Conservation (phyloP, 2,329 filamentous ascomycete species). For the Pestalotiopsis sp. region DNA sequence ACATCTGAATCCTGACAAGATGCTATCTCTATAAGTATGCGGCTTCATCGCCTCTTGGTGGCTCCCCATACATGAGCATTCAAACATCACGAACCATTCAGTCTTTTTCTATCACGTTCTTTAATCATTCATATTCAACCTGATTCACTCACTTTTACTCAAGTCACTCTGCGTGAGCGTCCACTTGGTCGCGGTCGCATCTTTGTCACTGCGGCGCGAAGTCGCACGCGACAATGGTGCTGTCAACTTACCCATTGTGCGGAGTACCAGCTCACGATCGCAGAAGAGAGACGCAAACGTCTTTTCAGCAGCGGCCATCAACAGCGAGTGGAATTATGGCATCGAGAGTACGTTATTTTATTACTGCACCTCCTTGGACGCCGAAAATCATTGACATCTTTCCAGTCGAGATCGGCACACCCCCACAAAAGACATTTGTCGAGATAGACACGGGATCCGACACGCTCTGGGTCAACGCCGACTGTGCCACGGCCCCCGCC, state of each 20-base stretch:
- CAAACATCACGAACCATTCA: not conserved
- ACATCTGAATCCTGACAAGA: not conserved
- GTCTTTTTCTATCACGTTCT: not conserved
- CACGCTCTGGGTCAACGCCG: conserved; percentile 1
- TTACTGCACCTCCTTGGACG: not conserved
- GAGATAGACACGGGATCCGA: conserved; percentile 7
- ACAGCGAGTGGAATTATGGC: not conserved
- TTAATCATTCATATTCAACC: not conserved
- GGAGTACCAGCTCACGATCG: not conserved
- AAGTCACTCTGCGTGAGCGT: not conserved
- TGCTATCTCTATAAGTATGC: not conserved
- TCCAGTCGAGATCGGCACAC: not conserved
- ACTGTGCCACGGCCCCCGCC: not conserved
- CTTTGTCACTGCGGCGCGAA: not conserved
- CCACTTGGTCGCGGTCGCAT: not conserved
- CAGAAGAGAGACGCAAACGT: not conserved
- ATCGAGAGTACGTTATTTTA: not conserved
- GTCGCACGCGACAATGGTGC: not conserved
- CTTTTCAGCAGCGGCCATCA: not conserved
- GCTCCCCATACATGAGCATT: not conserved
- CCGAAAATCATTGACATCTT: not conserved
- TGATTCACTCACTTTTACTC: not conserved
- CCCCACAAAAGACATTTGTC: not conserved
- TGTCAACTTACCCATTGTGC: not conserved
- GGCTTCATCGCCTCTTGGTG: not conserved